These are phyloP conservation scores for Silene uniflora DNA, from an alignment of 148 eudicot genomes.

Conservation along the genomic window DNA sequence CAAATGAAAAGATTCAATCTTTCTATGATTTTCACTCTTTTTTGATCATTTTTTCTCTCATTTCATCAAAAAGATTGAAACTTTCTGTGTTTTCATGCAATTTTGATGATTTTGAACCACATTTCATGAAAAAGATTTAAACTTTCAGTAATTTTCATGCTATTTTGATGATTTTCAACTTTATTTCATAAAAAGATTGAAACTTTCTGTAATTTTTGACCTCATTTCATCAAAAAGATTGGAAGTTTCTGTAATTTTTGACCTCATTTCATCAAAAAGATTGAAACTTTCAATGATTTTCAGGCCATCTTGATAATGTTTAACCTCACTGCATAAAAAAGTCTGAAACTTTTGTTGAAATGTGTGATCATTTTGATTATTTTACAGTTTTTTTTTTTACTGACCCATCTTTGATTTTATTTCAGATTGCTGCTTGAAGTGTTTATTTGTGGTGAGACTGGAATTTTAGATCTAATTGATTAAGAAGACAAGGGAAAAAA, in stretches of 20 bases:
- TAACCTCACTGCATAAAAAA: neutral
- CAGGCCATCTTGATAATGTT: neutral
- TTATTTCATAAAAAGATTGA: neutral
- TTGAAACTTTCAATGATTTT: neutral
- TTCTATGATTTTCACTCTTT: neutral
- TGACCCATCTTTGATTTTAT: slow-evolving; percentile 10
- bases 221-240: neutral
- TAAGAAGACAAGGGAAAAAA: slow-evolving; percentile 12
- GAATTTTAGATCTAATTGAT: slow-evolving; percentile 9
- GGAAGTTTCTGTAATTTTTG: neutral
- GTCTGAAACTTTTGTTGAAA: neutral
- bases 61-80: neutral
- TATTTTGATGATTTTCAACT: neutral
- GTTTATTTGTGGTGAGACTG: slow-evolving; percentile 10
- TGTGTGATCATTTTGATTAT: slow-evolving; percentile 3
- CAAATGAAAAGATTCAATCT: neutral
- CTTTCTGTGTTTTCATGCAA: neutral
- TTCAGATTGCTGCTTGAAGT: slow-evolving; percentile 26
- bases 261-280: too few relatives aligned
- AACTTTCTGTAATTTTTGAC: neutral
- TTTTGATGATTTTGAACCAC: neutral
- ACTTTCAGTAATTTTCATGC: neutral
- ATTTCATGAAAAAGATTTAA: neutral
- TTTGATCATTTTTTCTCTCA: neutral
- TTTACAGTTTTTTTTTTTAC: slow-evolving; percentile 1